Evolutionary conservation across 2,329 filamentous ascomycete species (phyloP), one percentile per base, ranked within the genome.

Genomic region (Dothistroma septosporum): DNA sequence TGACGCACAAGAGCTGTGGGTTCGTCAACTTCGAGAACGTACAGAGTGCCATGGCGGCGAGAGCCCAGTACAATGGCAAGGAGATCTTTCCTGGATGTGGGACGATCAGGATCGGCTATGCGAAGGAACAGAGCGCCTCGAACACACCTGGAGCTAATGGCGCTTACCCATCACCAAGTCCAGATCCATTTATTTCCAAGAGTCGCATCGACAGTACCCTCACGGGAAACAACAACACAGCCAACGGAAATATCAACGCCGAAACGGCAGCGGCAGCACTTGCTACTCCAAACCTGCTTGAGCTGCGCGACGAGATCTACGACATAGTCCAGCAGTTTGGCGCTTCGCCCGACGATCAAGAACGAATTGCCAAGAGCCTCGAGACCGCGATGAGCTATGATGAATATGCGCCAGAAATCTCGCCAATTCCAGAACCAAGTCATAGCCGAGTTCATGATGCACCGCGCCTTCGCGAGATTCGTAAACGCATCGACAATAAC

Each of bases 1-100:
- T 99, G 63, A 97, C 94, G 0, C 92, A 99, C 80, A 99, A 99
- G 82, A 97, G 96, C 77, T 99, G 94, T 74, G 94, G 93, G 2
- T 99, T 99, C 69, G 93, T 99, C 73, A 99, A 99, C 76, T 99
- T 96, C 71, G 92, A 97, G 76, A 88, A 86, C 61, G 79, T 94
- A 32, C 92, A 97, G 66, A 96, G 91, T 73, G 94, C 94, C 59
- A 87, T 97, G 44, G 87, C 91, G 62, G 94, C 94, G 16, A 95
- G 93, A 75, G 87, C 87, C 14, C 84, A 87, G 72, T 87, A 96
- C 77, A 97, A 97, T 71, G 92, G 92, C 70, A 97, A 96, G 76
- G 94, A 99, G 75, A 97, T 99, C 62, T 99, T 99, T 80, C 94
- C 94, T 9, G 94, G 94, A 58, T 92, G 92, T 60, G 94, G 94